Base-by-base conservation (phyloP, 108 stramenopile genomes). In the Skeletonema marinoi region DNA sequence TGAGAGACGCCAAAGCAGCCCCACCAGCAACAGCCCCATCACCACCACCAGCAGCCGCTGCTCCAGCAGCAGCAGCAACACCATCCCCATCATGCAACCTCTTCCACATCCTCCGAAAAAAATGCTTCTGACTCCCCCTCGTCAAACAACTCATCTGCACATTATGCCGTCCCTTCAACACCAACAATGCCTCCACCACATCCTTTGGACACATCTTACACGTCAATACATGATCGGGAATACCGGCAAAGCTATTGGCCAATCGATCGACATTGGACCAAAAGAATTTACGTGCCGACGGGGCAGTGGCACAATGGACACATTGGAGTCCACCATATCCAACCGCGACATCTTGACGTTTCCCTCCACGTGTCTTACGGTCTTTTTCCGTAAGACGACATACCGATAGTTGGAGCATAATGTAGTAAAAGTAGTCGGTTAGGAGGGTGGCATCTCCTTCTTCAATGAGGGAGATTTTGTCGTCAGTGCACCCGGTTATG, bases 221-320 rank as follows among this genome's bases (percentile, higher is more conserved):
- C 71, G 91, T 92, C 16, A 96, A 70, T 21, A 96, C 80, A 67
- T 96, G 94, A 14, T 83, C 84, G 21, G 94, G 92, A 67, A 96
- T 96, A 66, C 92, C 94, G 3, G 94, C 92, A 77, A 96, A 96
- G 68, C 92, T 93, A 70, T 96, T 96, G 0, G 94, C 89, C 41
- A 96, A 67, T 32, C 90, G 78, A 69, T 96, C 92, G 2, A 96
- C 94, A 35, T 88, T 89, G 73, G 92, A 90, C 94, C 94, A 96
- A 67, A 90, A 96, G 80, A 96, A 96, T 70, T 95, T 95, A 10
- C 94, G 87, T 16, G 91, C 75, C 14, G 82, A 88, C 0, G 81
- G 78, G 10, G 82, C 19, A 12, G 87, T 76, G 30, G 67, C 62
- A 69, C 94, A 96, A 64, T 96, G 92, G 33, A 90, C 71, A 66